A percentile compares a stretch with the other conserved stretches of the same genome.
phyloP scores from a whole-genome alignment of 2,329 filamentous ascomycete species.

The Penicillium psychrosexuale region DNA sequence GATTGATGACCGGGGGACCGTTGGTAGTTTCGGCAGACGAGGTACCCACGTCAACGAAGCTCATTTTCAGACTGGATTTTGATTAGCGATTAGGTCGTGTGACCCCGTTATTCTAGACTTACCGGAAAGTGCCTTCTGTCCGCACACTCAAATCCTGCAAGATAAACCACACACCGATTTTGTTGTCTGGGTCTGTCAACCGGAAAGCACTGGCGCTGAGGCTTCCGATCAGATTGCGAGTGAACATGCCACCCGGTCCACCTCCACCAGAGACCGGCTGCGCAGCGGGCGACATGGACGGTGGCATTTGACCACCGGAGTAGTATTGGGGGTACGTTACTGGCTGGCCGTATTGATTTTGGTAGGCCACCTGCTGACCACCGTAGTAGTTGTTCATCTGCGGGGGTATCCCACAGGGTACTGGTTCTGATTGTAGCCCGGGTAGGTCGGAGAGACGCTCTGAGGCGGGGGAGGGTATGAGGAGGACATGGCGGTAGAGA shows the following conservation, averaged over 20 bases:
- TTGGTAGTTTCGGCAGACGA: constrained; percentile 38
- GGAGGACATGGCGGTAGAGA: constrained; percentile 74
- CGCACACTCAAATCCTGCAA: constrained; percentile 92
- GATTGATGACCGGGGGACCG: constrained; percentile 59
- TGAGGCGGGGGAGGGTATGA: constrained; percentile 62
- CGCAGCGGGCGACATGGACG: constrained; percentile 37
- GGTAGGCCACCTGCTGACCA: constrained; percentile 34
- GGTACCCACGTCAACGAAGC: constrained; percentile 79
- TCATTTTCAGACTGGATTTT: constrained; percentile 59
- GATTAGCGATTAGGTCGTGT: neutral
- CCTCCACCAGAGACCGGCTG: constrained; percentile 41
- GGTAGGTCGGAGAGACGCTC: constrained; percentile 35
- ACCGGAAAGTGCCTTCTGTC: constrained; percentile 89
- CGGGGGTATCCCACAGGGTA: constrained; percentile 40
- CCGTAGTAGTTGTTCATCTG: constrained; percentile 39
- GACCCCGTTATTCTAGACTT: constrained; percentile 28
- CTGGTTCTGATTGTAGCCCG: constrained; percentile 38
- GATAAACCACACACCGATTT: constrained; percentile 93
- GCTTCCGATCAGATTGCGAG: constrained; percentile 89
- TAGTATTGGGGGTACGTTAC: constrained; percentile 34
- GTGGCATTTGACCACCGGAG: constrained; percentile 32
- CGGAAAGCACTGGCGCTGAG: constrained; percentile 84
- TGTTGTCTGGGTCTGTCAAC: constrained; percentile 72
- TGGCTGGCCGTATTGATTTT: constrained; percentile 34
- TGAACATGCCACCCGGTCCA: constrained; percentile 79